Percentiles rank a stretch among this genome's conserved stretches.
phyloP scores from a whole-genome alignment of 495 filamentous ascomycete genomes.

The Aspergillus conjunctus region DNA sequence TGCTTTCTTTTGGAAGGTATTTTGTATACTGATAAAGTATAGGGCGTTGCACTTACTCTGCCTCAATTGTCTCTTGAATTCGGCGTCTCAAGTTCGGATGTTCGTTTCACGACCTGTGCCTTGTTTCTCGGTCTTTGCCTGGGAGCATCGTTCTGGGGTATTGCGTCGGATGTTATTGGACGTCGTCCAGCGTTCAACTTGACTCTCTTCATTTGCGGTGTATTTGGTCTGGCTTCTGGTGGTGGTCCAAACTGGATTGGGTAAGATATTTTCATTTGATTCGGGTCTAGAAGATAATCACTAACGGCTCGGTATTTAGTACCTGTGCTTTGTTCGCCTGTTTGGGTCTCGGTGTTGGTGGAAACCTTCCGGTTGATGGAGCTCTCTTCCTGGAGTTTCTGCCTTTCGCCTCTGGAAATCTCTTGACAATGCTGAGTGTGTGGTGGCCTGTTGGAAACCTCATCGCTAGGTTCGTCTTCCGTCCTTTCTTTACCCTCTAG shows the following conservation, averaged over 20 bases:
- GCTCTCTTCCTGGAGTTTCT: slow-evolving; percentile 64
- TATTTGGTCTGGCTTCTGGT: slow-evolving; percentile 57
- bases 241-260: slow-evolving; percentile 57
- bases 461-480: slow-evolving; percentile 39
- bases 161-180: slow-evolving; percentile 59
- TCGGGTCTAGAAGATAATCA: neutral
- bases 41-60: slow-evolving; percentile 60
- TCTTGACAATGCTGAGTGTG: slow-evolving; percentile 59
- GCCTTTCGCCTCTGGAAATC: slow-evolving; percentile 52
- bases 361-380: slow-evolving; percentile 59
- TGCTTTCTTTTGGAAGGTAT: too few relatives aligned
- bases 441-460: slow-evolving; percentile 65
- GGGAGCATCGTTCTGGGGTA: slow-evolving; percentile 62
- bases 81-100: slow-evolving; percentile 46
- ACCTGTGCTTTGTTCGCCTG: slow-evolving; percentile 50
- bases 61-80: slow-evolving; percentile 55
- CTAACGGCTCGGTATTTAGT: slow-evolving; percentile 8
- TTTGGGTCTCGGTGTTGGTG: slow-evolving; percentile 60
- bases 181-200: slow-evolving; percentile 62
- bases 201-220: slow-evolving; percentile 56
- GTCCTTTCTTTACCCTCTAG: neutral
- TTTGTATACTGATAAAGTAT: slow-evolving; percentile 23
- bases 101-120: slow-evolving; percentile 59
- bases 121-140: slow-evolving; percentile 58
- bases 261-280: slow-evolving; percentile 25